Evolutionary conservation across 768 basidiomycete genomes (phyloP).

Genomic region (Amanita pallidorosea): DNA sequence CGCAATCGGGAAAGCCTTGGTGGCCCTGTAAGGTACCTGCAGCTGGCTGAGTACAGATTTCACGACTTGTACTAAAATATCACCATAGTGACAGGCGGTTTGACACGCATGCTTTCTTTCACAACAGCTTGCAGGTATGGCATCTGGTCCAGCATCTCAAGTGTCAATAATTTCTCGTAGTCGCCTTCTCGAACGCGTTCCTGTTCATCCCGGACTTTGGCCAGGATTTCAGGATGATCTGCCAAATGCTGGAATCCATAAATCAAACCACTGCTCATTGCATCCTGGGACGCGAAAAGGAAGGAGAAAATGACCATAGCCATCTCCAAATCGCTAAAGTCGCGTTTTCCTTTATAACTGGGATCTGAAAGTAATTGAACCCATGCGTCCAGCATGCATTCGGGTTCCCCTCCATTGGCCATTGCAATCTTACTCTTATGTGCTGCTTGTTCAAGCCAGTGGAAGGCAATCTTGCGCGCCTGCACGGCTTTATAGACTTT

Average conservation of each 20-base stretch:
- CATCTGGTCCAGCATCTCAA: constrained; percentile 91
- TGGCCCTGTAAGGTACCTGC: constrained; percentile 88
- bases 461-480: constrained; percentile 77
- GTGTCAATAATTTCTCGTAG: constrained; percentile 61
- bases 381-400: constrained; percentile 94
- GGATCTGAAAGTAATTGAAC: constrained; percentile 58
- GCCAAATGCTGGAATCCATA: constrained; percentile 95
- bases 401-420: constrained; percentile 67
- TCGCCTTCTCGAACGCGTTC: constrained; percentile 73
- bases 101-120: constrained; percentile 85
- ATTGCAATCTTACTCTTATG: constrained; percentile 71
- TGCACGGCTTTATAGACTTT: constrained; percentile 92
- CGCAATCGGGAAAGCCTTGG: constrained; percentile 85
- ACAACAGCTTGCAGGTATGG: constrained; percentile 86
- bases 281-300: constrained; percentile 94
- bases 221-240: constrained; percentile 81
- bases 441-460: constrained; percentile 73
- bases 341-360: constrained; percentile 64
- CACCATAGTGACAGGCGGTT: constrained; percentile 96
- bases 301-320: constrained; percentile 95
- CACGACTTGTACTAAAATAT: constrained; percentile 8
- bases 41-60: constrained; percentile 5
- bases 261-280: constrained; percentile 95
- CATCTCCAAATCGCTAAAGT: constrained; percentile 93
- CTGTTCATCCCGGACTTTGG: constrained; percentile 88